Evolutionary conservation across 768 basidiomycete genomes (phyloP).

Genomic region (Gloeopeniophorella convolvens): DNA sequence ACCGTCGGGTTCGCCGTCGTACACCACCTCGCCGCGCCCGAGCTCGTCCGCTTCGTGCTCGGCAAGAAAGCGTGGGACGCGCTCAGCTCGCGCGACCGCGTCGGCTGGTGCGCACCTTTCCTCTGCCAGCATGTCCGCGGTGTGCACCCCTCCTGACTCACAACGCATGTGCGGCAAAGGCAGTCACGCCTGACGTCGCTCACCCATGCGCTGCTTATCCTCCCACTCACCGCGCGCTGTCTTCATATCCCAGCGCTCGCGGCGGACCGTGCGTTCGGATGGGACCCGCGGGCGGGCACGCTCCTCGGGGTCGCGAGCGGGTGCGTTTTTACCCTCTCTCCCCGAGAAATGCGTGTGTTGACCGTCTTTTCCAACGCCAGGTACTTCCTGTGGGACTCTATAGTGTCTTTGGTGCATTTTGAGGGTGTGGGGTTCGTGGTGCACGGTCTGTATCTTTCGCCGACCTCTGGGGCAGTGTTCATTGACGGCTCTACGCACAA

Average conservation of each 20-base stretch:
- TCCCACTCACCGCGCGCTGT: slow-evolving; percentile 54
- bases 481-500: slow-evolving; percentile 23
- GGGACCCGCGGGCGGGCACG: slow-evolving; percentile 51
- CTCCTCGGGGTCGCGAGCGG: slow-evolving; percentile 66
- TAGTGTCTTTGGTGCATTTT: slow-evolving; percentile 65
- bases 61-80: slow-evolving; percentile 41
- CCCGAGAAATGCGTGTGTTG: no score
- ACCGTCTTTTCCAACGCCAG: slow-evolving; percentile 28
- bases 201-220: slow-evolving; percentile 59
- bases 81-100: not conserved
- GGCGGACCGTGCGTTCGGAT: slow-evolving; percentile 71
- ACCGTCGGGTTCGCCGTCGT: slow-evolving; percentile 51
- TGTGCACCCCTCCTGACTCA: not conserved
- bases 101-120: slow-evolving; percentile 4
- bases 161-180: slow-evolving; percentile 34
- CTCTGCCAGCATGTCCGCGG: no score
- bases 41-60: slow-evolving; percentile 33
- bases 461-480: not conserved
- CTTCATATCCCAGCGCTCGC: slow-evolving; percentile 42
- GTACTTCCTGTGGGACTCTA: slow-evolving; percentile 80
- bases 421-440: slow-evolving; percentile 67
- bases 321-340: no score
- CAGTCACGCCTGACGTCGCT: slow-evolving; percentile 67
- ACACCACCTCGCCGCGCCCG: slow-evolving; percentile 54
- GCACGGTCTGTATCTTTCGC: slow-evolving; percentile 46